Conservation (phyloP, 2,329 filamentous ascomycete genomes). For the Colletotrichum sp. region DNA sequence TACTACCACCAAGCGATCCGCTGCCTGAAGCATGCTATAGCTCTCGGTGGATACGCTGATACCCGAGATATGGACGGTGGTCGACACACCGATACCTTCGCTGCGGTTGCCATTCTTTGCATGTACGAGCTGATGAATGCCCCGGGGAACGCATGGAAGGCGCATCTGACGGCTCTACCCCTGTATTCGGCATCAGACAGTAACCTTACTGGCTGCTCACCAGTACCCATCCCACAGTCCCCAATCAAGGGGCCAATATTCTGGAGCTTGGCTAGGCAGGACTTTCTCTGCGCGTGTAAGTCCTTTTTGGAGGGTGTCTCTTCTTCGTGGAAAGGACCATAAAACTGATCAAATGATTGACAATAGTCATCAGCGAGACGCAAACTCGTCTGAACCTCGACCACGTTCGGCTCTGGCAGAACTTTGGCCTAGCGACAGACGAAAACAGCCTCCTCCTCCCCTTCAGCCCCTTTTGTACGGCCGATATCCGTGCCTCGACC, state of each 20-base stretch:
- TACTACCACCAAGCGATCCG: neutral
- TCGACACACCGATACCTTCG: constrained; percentile 52
- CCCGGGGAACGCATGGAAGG: constrained; percentile 65
- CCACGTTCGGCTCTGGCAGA: constrained; percentile 67
- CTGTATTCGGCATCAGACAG: constrained; percentile 44
- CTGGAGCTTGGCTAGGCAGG: constrained; percentile 72
- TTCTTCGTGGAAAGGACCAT: neutral
- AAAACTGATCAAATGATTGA: neutral
- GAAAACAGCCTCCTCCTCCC: constrained; percentile 52
- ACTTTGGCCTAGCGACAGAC: constrained; percentile 65
- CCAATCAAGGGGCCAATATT: constrained; percentile 62
- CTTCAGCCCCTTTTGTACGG: constrained; percentile 37
- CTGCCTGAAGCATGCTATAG: constrained; percentile 43
- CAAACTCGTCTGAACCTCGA: constrained; percentile 66
- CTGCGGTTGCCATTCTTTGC: constrained; percentile 70
- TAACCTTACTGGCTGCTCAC: constrained; percentile 38
- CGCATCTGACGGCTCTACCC: constrained; percentile 70
- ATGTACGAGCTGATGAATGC: constrained; percentile 73
- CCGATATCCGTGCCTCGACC: constrained; percentile 45
- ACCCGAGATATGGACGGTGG: constrained; percentile 35
- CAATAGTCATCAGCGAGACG: constrained; percentile 61
- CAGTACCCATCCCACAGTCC: constrained; percentile 47
- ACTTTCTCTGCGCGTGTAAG: constrained; percentile 67
- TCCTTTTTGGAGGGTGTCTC: neutral
- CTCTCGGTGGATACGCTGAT: neutral